phyloP scores from a whole-genome alignment of 2,329 filamentous ascomycete genomes.

The Sclerotinia nivalis region DNA sequence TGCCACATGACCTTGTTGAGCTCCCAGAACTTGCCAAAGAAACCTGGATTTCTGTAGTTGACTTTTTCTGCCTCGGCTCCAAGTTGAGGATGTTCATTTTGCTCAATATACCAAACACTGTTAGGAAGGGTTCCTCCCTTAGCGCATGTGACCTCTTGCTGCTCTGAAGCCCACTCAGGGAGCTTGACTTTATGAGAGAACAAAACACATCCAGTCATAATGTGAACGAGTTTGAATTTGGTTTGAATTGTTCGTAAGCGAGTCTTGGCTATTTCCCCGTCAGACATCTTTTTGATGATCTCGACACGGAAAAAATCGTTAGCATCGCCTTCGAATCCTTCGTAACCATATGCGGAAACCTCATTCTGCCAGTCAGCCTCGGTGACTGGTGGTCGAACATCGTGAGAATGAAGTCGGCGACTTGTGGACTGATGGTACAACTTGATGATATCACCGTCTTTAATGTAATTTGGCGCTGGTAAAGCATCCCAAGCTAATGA shows the following conservation, averaged over 20 bases:
- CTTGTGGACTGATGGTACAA: conserved; percentile 83
- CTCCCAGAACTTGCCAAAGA: conserved; percentile 98
- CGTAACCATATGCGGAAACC: conserved; percentile 94
- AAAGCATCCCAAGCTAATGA: conserved; percentile 81
- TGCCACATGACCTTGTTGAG: conserved; percentile 98
- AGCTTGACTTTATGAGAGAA: conserved; percentile 99
- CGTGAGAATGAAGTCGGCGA: conserved; percentile 92
- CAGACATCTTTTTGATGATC: conserved; percentile 87
- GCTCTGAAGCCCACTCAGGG: conserved; percentile 95
- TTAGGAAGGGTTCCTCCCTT: conserved; percentile 89
- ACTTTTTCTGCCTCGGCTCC: conserved; percentile 80
- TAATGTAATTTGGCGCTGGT: conserved; percentile 65
- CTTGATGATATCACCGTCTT: conserved; percentile 77
- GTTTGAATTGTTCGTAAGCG: conserved; percentile 91
- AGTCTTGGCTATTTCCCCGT: conserved; percentile 74
- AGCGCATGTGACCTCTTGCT: conserved; percentile 98
- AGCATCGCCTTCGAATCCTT: conserved; percentile 94
- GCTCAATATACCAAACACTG: conserved; percentile 95
- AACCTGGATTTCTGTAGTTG: conserved; percentile 92
- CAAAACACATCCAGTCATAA: conserved; percentile 94
- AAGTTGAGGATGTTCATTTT: conserved; percentile 80
- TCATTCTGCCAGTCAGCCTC: conserved; percentile 95
- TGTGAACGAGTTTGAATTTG: conserved; percentile 91
- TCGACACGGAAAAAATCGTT: conserved; percentile 96
- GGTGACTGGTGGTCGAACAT: conserved; percentile 81